phyloP scores from a whole-genome alignment of 2,329 filamentous ascomycete species.

The Penicillium sp. region DNA sequence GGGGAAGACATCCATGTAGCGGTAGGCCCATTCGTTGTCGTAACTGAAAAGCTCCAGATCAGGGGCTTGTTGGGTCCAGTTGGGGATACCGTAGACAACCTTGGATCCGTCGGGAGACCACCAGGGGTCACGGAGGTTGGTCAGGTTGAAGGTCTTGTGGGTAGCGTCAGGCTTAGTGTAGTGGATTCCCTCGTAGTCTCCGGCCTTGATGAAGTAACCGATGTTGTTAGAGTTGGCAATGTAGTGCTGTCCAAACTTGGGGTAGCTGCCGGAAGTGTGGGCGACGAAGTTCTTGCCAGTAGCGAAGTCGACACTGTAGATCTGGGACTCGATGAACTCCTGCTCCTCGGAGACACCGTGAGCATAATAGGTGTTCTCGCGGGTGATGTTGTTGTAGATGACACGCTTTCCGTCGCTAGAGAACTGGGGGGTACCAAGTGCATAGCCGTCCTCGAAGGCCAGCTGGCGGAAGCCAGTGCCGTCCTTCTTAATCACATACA shows the following conservation, averaged over 20 bases:
- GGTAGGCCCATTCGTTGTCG: conserved; percentile 45
- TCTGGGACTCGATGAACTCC: conserved; percentile 9
- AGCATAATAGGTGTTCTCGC: conserved; percentile 40
- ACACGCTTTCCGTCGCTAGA: conserved; percentile 43
- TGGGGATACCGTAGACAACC: conserved; percentile 27
- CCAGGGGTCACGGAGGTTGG: conserved; percentile 19
- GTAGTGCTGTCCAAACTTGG: conserved; percentile 37
- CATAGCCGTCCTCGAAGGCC: neutral
- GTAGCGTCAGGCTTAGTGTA: conserved; percentile 21
- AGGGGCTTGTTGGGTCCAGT: conserved; percentile 28
- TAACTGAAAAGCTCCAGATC: conserved; percentile 43
- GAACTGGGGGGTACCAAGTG: conserved; percentile 20
- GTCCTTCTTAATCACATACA: conserved; percentile 16
- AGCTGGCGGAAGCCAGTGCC: conserved; percentile 12
- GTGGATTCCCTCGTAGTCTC: conserved; percentile 30
- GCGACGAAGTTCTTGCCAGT: conserved; percentile 35
- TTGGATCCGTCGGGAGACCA: conserved; percentile 39
- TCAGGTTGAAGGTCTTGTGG: conserved; percentile 16
- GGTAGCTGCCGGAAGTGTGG: conserved; percentile 26
- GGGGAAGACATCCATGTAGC: conserved; percentile 49
- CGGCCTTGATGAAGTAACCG: conserved; percentile 25
- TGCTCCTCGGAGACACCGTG: conserved; percentile 29
- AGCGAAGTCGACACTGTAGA: conserved; percentile 41
- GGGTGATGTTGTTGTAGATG: conserved; percentile 43
- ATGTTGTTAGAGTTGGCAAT: conserved; percentile 29